Base-by-base conservation (phyloP, 371 early-diverging fungal species). In the Circinella minor region DNA sequence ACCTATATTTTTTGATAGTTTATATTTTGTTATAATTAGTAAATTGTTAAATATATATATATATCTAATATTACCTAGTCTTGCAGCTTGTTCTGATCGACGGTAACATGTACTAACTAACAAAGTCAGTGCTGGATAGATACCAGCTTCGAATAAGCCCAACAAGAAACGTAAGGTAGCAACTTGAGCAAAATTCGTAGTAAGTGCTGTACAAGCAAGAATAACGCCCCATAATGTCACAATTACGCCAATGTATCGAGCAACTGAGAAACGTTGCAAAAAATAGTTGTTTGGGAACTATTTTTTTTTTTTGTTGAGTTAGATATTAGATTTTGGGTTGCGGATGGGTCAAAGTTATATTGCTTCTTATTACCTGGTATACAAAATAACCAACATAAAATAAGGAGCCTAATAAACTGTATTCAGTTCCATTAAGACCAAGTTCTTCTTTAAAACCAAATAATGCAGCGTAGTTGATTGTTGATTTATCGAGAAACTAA, bases 401-500 rank as follows among this genome's bases (percentile, higher is more conserved):
- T 17, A 82, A 70, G 1, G 80, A 80, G 5, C 74, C 75, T 4
- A 82, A 57, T 5, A 80, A 60, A 66, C 75, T 78, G 63, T 74
- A 82, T 15, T 82, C 67, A 39, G 36, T 72, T 4, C 78, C 80
- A 0, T 55, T 27, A 18, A 82, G 55, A 3, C 67, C 27, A 6
- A 78, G 57, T 57, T 82, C 82, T 60, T 70, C 36, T 51, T 78
- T 74, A 18, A 82, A 74, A 37, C 47, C 66, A 17, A 82, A 69
- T 1, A 72, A 65, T 54, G 73, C 74, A 3, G 78, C 80, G 60
- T 82, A 82, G 47, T 73, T 78, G 68, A 82, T 76, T 4, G 78
- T 74, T 46, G 82, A 75, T 74, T 82, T 82, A 71, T 82, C 82
- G 37, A 82, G 49, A 71, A 80, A 82, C 78, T 82, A 61, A 4